These are phyloP conservation scores for Cucurbitaria berberidis DNA, from an alignment of 2,329 filamentous ascomycete genomes.

Conservation along the genomic window DNA sequence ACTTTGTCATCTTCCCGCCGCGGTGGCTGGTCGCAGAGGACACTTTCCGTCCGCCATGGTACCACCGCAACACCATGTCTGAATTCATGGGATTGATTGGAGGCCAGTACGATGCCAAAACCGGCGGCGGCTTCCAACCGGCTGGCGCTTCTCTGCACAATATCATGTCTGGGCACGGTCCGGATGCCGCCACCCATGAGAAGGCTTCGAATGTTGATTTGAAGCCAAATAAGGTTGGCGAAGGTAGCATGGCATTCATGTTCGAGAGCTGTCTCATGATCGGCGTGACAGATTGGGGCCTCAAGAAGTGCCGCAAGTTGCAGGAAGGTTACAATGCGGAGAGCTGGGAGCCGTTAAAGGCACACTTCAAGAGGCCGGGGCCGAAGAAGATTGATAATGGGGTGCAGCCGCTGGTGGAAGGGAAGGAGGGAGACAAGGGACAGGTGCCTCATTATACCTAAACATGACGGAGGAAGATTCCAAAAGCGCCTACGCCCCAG, in stretches of 20 bases:
- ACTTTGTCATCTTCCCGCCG: conserved; percentile 76
- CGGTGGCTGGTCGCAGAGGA: conserved; percentile 73
- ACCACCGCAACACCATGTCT: conserved; percentile 73
- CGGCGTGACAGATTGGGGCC: conserved; percentile 73
- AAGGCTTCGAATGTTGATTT: conserved; percentile 63
- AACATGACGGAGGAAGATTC: too few relatives aligned
- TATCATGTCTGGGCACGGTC: conserved; percentile 74
- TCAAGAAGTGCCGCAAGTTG: conserved; percentile 72
- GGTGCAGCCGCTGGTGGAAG: conserved; percentile 19
- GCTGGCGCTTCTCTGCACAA: conserved; percentile 72
- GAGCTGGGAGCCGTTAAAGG: conserved; percentile 70
- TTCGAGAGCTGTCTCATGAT: conserved; percentile 72
- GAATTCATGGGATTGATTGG: conserved; percentile 72
- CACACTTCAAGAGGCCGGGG: conserved; percentile 50
- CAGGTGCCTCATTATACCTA: conserved; percentile 37
- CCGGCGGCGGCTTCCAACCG: conserved; percentile 64
- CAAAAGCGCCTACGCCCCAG: too few relatives aligned
- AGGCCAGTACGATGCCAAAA: conserved; percentile 67
- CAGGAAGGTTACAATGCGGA: conserved; percentile 78
- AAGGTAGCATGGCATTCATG: conserved; percentile 72
- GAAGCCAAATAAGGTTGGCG: conserved; percentile 65
- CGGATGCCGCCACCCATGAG: conserved; percentile 65
- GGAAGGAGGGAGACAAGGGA: conserved; percentile 25
- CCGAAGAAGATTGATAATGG: conserved; percentile 38
- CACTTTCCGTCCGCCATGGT: conserved; percentile 75